Conservation (phyloP, 2,329 filamentous ascomycete genomes). For the Bertia moriformis region DNA sequence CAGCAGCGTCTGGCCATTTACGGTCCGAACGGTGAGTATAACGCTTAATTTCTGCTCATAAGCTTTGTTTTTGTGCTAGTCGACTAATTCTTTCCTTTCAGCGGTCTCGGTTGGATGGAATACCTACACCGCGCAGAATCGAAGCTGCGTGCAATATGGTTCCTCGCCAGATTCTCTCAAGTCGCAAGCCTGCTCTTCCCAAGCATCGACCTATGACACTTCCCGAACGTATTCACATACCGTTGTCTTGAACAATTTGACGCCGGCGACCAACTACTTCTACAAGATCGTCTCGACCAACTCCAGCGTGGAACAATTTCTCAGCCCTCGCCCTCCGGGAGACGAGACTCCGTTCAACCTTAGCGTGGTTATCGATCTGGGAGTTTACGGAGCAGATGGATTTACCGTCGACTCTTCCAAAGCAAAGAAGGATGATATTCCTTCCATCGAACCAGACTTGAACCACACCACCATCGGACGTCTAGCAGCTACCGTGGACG, state of each 20-base stretch:
- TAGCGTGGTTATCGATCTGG: slow-evolving; percentile 36
- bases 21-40: not conserved
- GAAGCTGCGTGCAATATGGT: slow-evolving; percentile 36
- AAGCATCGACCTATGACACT: slow-evolving; percentile 31
- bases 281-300: slow-evolving; percentile 43
- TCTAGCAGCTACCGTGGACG: slow-evolving; percentile 31
- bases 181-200: slow-evolving; percentile 24
- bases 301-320: slow-evolving; percentile 34
- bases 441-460: slow-evolving; percentile 29
- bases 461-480: slow-evolving; percentile 44
- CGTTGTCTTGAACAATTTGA: slow-evolving; percentile 27
- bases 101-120: slow-evolving; percentile 41
- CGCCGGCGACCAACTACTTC: slow-evolving; percentile 40
- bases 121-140: slow-evolving; percentile 29
- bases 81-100: too few species aligned
- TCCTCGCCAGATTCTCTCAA: slow-evolving; percentile 21
- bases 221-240: slow-evolving; percentile 38
- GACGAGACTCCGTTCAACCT: slow-evolving; percentile 37
- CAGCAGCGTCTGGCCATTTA: slow-evolving; percentile 1
- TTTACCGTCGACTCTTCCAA: slow-evolving; percentile 28
- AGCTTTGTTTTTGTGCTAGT: too few species aligned
- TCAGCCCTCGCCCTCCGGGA: slow-evolving; percentile 34
- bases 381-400: slow-evolving; percentile 35
- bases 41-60: too few species aligned
- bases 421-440: slow-evolving; percentile 31